These are phyloP conservation scores for Ascomycota sp. DNA, from an alignment of 2,329 filamentous ascomycete genomes.

Conservation along the genomic window DNA sequence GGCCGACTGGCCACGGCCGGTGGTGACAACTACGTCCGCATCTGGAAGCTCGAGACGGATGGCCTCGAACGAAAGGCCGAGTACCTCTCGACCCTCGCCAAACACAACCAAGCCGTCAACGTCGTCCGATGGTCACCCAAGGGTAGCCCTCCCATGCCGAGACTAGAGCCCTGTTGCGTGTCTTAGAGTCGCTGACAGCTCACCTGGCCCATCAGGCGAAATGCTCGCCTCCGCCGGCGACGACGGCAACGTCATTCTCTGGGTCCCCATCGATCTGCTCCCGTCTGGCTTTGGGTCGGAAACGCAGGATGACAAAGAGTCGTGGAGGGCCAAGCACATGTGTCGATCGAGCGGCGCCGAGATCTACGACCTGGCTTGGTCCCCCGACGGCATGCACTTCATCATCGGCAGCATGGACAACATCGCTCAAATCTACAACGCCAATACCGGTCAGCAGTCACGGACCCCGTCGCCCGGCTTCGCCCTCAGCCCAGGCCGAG, in stretches of 20 bases:
- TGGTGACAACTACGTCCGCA: conserved; percentile 87
- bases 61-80: conserved; percentile 77
- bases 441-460: conserved; percentile 50
- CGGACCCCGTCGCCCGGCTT: background rate
- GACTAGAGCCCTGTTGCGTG: background rate
- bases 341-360: conserved; percentile 85
- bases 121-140: conserved; percentile 90
- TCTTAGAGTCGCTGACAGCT: too few species aligned
- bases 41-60: conserved; percentile 77
- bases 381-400: conserved; percentile 87
- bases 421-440: conserved; percentile 89
- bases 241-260: conserved; percentile 90
- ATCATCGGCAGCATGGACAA: conserved; percentile 99
- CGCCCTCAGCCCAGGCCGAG: background rate
- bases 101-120: conserved; percentile 94
- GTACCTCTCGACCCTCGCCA: conserved; percentile 77
- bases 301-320: conserved; percentile 78
- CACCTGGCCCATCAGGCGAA: conserved; percentile 40
- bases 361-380: conserved; percentile 97
- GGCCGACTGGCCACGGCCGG: conserved; percentile 83
- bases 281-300: conserved; percentile 60
- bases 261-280: conserved; percentile 71
- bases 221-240: conserved; percentile 87
- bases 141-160: conserved; percentile 31
- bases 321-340: conserved; percentile 95